Evolutionary conservation across 192 early-diverging fungal genomes (phyloP).

Genomic region (Podila clonocystis): DNA sequence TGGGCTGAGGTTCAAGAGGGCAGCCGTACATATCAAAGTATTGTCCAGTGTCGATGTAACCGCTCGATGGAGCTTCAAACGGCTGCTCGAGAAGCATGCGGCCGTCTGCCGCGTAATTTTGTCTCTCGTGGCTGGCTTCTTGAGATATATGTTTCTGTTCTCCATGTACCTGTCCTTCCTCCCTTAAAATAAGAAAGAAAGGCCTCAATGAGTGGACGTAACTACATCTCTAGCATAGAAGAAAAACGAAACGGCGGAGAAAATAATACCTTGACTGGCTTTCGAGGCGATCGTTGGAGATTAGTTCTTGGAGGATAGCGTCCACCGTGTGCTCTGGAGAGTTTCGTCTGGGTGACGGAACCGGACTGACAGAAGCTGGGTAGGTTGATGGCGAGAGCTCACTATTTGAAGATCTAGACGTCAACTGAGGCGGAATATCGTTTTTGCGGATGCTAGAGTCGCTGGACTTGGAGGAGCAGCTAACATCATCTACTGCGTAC

Average conservation of each 20-base stretch:
- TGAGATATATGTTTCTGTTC: background rate
- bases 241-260: background rate
- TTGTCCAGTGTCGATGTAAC: background rate
- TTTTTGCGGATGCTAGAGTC: too few species aligned
- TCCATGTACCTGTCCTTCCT: background rate
- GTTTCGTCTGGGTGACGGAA: background rate
- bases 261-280: background rate
- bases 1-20: background rate
- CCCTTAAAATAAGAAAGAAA: background rate
- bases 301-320: background rate
- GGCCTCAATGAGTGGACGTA: background rate
- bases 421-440: too few species aligned
- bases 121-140: background rate
- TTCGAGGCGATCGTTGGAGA: background rate
- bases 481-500: too few species aligned
- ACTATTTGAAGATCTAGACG: too few species aligned
- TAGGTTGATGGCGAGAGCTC: too few species aligned
- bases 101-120: background rate
- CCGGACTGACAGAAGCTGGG: background rate
- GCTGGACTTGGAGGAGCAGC: too few species aligned
- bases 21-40: background rate
- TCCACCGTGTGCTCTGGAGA: slow-evolving; percentile 1
- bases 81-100: background rate
- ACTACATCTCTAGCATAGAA: background rate
- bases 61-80: background rate